A percentile compares a stretch with the other conserved stretches of the same genome.
Evolutionary conservation across 2,329 filamentous ascomycete genomes (phyloP).

Genomic region (Monosporascus sp.): DNA sequence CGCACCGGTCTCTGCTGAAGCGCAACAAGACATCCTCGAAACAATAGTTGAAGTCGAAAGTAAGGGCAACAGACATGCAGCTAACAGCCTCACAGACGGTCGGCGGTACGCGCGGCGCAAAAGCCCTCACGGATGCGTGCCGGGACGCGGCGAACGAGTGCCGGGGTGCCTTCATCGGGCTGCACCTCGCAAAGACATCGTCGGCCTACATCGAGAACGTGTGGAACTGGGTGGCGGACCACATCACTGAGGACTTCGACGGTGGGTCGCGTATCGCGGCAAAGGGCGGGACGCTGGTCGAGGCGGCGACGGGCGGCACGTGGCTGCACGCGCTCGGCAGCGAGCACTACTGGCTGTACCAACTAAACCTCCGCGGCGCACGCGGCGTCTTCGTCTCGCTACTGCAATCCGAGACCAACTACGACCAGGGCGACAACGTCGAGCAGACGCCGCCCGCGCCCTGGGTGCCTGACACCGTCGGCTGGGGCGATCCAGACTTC

Average conservation of each 20-base stretch:
- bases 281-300: slow-evolving; percentile 43
- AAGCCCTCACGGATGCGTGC: slow-evolving; percentile 23
- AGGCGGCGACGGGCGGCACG: slow-evolving; percentile 40
- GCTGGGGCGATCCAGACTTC: slow-evolving; percentile 39
- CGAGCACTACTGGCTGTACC: slow-evolving; percentile 55
- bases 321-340: slow-evolving; percentile 48
- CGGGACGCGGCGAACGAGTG: slow-evolving; percentile 31
- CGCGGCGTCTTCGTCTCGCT: slow-evolving; percentile 45
- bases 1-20: too few relatives aligned
- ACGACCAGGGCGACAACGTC: slow-evolving; percentile 36
- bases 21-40: too few relatives aligned
- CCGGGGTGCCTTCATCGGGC: slow-evolving; percentile 38
- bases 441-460: slow-evolving; percentile 31
- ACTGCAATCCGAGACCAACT: slow-evolving; percentile 52
- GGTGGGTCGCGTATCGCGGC: slow-evolving; percentile 41
- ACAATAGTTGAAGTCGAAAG: too few relatives aligned
- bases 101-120: slow-evolving; percentile 30
- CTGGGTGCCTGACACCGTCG: slow-evolving; percentile 30
- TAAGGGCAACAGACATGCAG: not conserved
- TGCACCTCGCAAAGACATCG: slow-evolving; percentile 42
- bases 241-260: slow-evolving; percentile 42
- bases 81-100: slow-evolving; percentile 18
- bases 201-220: slow-evolving; percentile 50
- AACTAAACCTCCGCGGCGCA: slow-evolving; percentile 47
- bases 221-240: slow-evolving; percentile 51